A percentile compares a stretch with the other conserved stretches of the same genome.
These are phyloP conservation scores for Fusarium fujikuroi DNA, from an alignment of 2,329 filamentous ascomycete genomes.

Conservation along the genomic window DNA sequence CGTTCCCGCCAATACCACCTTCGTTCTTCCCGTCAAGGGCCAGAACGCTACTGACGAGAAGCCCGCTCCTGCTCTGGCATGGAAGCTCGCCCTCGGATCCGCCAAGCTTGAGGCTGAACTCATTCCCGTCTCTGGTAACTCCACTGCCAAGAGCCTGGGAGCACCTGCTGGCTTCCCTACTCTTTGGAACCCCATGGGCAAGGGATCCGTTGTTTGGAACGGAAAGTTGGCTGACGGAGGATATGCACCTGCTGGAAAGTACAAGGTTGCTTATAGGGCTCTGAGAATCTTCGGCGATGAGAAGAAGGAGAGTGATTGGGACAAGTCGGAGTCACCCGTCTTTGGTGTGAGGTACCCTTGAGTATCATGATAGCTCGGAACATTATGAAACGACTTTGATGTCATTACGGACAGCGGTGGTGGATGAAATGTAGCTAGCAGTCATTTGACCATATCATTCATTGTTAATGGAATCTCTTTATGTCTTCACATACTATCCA, in stretches of 20 bases:
- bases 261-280: conserved; percentile 61
- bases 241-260: conserved; percentile 60
- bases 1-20: conserved; percentile 51
- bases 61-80: conserved; percentile 53
- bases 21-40: conserved; percentile 55
- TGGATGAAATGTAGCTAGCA: not conserved
- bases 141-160: conserved; percentile 16
- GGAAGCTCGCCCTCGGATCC: conserved; percentile 58
- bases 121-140: conserved; percentile 48
- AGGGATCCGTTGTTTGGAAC: conserved; percentile 52
- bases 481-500: not conserved
- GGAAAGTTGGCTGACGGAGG: conserved; percentile 58
- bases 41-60: conserved; percentile 35
- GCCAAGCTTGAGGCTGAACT: conserved; percentile 56
- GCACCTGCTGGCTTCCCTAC: conserved; percentile 50
- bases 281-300: conserved; percentile 63
- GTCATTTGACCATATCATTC: not conserved
- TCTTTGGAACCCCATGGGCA: conserved; percentile 44
- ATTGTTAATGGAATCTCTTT: not conserved
- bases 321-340: conserved; percentile 52
- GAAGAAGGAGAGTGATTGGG: conserved; percentile 58
- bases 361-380: not conserved
- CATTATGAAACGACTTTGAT: not conserved
- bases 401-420: not conserved
- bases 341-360: conserved; percentile 58